Base-by-base conservation (phyloP, 441 rosid species). In the Pelargonium cotyledonis region DNA sequence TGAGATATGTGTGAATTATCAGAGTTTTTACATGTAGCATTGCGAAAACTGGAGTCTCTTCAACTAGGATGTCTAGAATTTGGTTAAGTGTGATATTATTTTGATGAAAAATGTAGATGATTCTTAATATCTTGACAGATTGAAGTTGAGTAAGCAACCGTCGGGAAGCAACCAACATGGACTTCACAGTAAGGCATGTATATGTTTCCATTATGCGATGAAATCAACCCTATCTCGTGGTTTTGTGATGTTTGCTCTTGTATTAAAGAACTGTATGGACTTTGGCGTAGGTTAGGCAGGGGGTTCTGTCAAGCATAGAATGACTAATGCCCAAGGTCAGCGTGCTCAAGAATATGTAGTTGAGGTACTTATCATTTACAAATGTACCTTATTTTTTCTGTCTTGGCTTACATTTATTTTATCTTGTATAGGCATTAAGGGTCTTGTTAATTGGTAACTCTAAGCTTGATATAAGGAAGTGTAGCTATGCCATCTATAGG, bases 341-440 rank as follows among this genome's bases (percentile, higher is more conserved):
- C 84, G 81, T 65, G 80, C 91, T 69, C 79, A 74, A 63, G 86
- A 87, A 67, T 85, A 84, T 2, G 81, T 88, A 60, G 81, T 86
- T 44, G 85, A 91, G 93, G 95, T 86, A 73, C 18, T 65, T 76
- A 31, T 35, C n/a, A 8, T 9, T 21, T 44, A 12, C 1, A 51
- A 19, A 51, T 44, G 43, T 0, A 16, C 43, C n/a, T 35, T 60
- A 19, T 53, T 67, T 63, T 58, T 2, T 57, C 43, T 23, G 18
- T 46, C 66, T 57, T 43, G 57, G 41, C 40, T 19, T 58, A 10
- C 51, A 46, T n/a, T 46, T 49, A 29, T 16, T 29, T 63, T 5
- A 31, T 47, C 12, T 46, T 63, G 15, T 26, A 19, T 46, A 44
- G 67, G n/a, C 49, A 12, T 14, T 63, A 41, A 8, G 26, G 12